These are phyloP conservation scores for Taphrina flavorubra DNA, from an alignment of 1,139 yeast genomes.

Conservation along the genomic window DNA sequence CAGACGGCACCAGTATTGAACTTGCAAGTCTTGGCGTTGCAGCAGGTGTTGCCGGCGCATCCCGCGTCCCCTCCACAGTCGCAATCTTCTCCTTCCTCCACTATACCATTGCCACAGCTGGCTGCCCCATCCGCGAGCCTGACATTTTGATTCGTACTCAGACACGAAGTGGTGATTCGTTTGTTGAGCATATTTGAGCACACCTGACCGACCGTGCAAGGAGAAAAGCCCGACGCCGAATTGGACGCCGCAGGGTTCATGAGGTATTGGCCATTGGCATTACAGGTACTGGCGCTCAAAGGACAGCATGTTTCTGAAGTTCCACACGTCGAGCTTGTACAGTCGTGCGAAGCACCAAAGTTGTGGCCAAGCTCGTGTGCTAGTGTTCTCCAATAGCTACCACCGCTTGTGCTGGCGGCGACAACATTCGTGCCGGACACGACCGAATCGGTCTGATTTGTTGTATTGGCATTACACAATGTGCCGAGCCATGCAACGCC, in stretches of 20 bases:
- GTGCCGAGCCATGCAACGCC: slow-evolving; percentile 56
- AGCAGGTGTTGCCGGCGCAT: slow-evolving; percentile 52
- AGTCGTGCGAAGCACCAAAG: slow-evolving; percentile 55
- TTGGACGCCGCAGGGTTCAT: slow-evolving; percentile 53
- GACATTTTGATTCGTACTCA: slow-evolving; percentile 52
- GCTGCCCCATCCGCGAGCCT: slow-evolving; percentile 50
- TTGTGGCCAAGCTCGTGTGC: slow-evolving; percentile 56
- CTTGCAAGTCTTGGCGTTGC: slow-evolving; percentile 53
- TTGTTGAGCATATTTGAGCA: slow-evolving; percentile 51
- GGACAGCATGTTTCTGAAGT: slow-evolving; percentile 53
- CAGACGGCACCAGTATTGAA: slow-evolving; percentile 52
- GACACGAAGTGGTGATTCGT: slow-evolving; percentile 51
- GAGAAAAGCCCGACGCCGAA: slow-evolving; percentile 51
- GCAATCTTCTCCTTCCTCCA: slow-evolving; percentile 55
- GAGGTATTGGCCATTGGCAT: slow-evolving; percentile 52
- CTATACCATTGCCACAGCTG: slow-evolving; percentile 55
- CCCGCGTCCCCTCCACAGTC: slow-evolving; percentile 55
- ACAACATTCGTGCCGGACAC: slow-evolving; percentile 54
- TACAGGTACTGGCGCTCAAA: slow-evolving; percentile 49
- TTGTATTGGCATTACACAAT: slow-evolving; percentile 49
- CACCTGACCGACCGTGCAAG: slow-evolving; percentile 54
- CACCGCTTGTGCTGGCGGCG: slow-evolving; percentile 50
- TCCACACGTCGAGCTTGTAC: slow-evolving; percentile 52
- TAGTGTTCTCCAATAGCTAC: slow-evolving; percentile 51
- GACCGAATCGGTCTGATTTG: slow-evolving; percentile 43